Conservation (phyloP, 2,329 filamentous ascomycete species). For the Pseudogymnoascus sp. region DNA sequence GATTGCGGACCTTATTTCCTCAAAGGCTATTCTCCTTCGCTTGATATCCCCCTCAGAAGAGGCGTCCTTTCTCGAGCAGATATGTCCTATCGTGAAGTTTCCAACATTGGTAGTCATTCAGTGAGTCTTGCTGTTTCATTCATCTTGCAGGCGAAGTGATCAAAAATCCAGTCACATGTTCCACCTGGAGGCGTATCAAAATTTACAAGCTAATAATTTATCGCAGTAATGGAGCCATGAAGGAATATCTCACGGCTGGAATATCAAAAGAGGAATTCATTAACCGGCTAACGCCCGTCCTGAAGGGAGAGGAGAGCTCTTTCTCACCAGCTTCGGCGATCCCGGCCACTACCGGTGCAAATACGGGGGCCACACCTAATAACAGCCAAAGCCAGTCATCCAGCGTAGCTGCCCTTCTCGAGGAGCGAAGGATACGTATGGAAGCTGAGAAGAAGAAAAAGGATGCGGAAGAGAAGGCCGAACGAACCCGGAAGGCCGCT, state of each 20-base stretch:
- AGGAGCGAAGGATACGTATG: slow-evolving; percentile 42
- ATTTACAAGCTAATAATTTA: slow-evolving; percentile 6
- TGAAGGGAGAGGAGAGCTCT: slow-evolving; percentile 19
- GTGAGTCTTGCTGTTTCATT: slow-evolving; percentile 33
- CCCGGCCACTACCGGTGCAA: background rate
- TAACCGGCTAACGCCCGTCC: slow-evolving; percentile 40
- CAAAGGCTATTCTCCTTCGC: slow-evolving; percentile 61
- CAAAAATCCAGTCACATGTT: background rate
- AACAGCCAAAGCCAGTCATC: slow-evolving; percentile 9
- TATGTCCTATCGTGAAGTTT: slow-evolving; percentile 71
- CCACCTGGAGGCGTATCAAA: background rate
- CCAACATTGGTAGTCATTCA: slow-evolving; percentile 75
- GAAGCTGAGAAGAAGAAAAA: slow-evolving; percentile 41
- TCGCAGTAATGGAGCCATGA: slow-evolving; percentile 62
- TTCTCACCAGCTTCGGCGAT: background rate
- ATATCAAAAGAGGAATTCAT: slow-evolving; percentile 59
- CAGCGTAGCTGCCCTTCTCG: slow-evolving; percentile 33
- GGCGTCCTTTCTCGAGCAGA: slow-evolving; percentile 70
- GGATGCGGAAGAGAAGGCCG: slow-evolving; percentile 29
- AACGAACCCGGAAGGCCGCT: slow-evolving; percentile 36
- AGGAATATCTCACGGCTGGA: slow-evolving; percentile 65
- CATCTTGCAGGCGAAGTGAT: background rate
- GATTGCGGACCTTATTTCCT: slow-evolving; percentile 48
- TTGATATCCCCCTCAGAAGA: slow-evolving; percentile 68
- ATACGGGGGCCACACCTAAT: slow-evolving; percentile 7